Evolutionary conservation across 768 basidiomycete genomes (phyloP), one percentile per base, ranked within the genome.

Genomic region (Amanita muscaria): DNA sequence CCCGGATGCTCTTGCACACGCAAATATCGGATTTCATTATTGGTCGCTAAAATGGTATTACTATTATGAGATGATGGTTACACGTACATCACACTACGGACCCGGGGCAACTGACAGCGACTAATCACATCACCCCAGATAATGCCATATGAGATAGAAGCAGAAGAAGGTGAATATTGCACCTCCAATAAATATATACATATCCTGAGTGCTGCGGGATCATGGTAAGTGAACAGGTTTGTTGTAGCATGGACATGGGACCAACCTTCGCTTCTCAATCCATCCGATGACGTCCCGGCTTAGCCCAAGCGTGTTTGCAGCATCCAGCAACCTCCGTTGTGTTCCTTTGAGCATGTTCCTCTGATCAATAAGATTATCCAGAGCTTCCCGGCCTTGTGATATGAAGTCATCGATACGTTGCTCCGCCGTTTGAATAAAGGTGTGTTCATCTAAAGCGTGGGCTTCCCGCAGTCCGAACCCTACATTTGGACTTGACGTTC

Each of bases 291-390:
- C 93, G 58, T 94, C 77, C 49, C 92, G 74, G 61, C 92, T 92
- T 58, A 98, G 65, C 0, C 96, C 96, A 47, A 99, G 64, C 19
- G 91, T 96, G 62, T 96, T 97, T 37, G 93, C 96, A 33, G 90
- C 84, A 58, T 88, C 84, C 46, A 96, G 64, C 40, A 99, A 63
- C 44, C 88, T 73, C 53, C 80, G 74, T 58, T 89, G 85, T 0
- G 96, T 97, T n/a, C 90, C 93, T 63, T 97, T 98, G 47, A 99
- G 68, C 61, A 98, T 79, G 57, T 86, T 86, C 48, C 90, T 70
- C 64, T 99, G 96, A 59, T 92, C 93, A 35, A 88, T 79, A 29
- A 99, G 66, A 58, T 92, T 94, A 51, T 94, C 89, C 56, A 96
- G 63, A 15, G 90, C 91, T 25, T 92, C 89, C 46, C 85, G 71